Conservation (phyloP, 163 green algal genomes). For the Chlamydomonas reinhardtii region DNA sequence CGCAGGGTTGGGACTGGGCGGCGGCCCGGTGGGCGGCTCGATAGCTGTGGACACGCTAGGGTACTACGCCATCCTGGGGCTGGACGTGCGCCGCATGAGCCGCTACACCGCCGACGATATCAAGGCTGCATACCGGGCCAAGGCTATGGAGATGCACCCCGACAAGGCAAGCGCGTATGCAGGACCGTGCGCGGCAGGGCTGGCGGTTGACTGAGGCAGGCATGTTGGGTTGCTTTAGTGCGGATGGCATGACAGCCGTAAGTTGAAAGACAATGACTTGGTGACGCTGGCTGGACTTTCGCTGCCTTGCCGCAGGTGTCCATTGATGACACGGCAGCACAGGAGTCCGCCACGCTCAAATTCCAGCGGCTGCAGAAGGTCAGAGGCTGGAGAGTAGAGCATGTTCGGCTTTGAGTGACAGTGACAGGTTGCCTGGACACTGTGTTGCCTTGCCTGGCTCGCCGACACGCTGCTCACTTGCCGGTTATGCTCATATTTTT, state of each 20-base stretch:
- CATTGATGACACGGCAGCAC: neutral
- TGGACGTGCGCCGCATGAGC: neutral
- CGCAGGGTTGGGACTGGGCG: slow-evolving; percentile 24
- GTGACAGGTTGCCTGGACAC: too few species aligned
- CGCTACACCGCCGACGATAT: slow-evolving; percentile 20
- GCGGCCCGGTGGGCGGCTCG: too few species aligned
- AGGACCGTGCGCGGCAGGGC: too few species aligned
- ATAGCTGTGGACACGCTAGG: slow-evolving; percentile 10
- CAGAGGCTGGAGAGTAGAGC: neutral
- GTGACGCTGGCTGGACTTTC: too few species aligned
- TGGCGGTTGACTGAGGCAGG: too few species aligned
- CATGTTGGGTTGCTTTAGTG: too few species aligned
- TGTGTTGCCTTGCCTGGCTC: too few species aligned
- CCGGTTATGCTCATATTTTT: too few species aligned
- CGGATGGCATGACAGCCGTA: too few species aligned
- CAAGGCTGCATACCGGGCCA: slow-evolving; percentile 35
- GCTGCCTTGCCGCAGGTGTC: slow-evolving; percentile 7
- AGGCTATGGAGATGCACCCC: slow-evolving; percentile 44
- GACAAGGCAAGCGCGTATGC: slow-evolving; percentile 6
- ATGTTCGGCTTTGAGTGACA: too few species aligned
- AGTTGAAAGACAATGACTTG: too few species aligned
- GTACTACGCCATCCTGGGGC: slow-evolving; percentile 44
- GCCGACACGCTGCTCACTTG: too few species aligned
- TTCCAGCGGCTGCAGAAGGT: slow-evolving; percentile 48
- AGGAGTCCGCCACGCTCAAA: slow-evolving; percentile 39